Percentiles rank a stretch among this genome's conserved stretches.
phyloP scores from a whole-genome alignment of 2,329 filamentous ascomycete species.

The Pseudogymnoascus pannorum region DNA sequence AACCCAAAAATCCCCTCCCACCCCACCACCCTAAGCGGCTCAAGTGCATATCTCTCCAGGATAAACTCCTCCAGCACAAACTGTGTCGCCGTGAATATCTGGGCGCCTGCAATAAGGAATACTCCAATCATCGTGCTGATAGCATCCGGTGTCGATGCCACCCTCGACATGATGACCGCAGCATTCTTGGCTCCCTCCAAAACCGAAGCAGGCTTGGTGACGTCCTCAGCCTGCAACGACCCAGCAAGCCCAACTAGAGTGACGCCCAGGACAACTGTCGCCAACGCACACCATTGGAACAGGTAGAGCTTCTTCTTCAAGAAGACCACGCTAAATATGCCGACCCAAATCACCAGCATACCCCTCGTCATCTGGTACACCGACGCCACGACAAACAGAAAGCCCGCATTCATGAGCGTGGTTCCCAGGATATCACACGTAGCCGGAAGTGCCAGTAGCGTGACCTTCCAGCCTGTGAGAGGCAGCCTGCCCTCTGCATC shows the following conservation, averaged over 20 bases:
- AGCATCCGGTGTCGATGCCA: constrained; percentile 46
- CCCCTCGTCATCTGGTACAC: constrained; percentile 99
- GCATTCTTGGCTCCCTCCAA: constrained; percentile 33
- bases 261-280: constrained; percentile 82
- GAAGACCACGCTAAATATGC: constrained; percentile 89
- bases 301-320: constrained; percentile 67
- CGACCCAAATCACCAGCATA: constrained; percentile 90
- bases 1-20: constrained; percentile 97
- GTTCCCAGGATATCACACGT: constrained; percentile 93
- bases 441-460: constrained; percentile 75
- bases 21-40: constrained; percentile 80
- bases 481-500: constrained; percentile 49
- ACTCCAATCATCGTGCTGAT: constrained; percentile 73
- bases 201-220: constrained; percentile 29
- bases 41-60: constrained; percentile 65
- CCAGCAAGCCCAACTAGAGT: constrained; percentile 85
- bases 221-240: constrained; percentile 63
- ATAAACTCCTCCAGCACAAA: constrained; percentile 96
- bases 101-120: constrained; percentile 82
- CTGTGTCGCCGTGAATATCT: constrained; percentile 94
- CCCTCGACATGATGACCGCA: constrained; percentile 34
- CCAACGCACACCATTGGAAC: constrained; percentile 90
- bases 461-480: constrained; percentile 62
- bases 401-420: constrained; percentile 92
- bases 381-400: constrained; percentile 87